Evolutionary conservation across 2,329 filamentous ascomycete species (phyloP), one percentile per base, ranked within the genome.

Genomic region (Sclerotiophoma versabilis): DNA sequence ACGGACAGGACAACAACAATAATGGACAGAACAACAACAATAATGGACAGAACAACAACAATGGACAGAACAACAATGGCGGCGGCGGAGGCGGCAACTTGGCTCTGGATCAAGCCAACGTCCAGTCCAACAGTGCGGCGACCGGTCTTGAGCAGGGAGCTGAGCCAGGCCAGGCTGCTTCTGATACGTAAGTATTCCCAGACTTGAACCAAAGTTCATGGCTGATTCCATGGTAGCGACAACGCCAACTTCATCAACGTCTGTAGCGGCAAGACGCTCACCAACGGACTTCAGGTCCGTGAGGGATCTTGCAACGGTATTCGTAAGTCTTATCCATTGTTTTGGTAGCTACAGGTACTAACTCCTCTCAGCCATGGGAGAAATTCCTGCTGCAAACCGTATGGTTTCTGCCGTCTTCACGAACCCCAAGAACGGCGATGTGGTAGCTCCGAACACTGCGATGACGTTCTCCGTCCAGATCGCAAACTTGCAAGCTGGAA

Each of bases 201-300:
- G 9, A 23, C 9, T 5, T 20, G 10, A 34, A 2, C 9, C 6
- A 12, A 20, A 17, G 4, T 2, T 17, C 8, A n/a, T 17, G 17
- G 17, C 57, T 65, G 29, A 64, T 26, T 20, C 15, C 5, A 26
- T 27, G 11, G 10, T 42, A 82, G 79, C 33, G 79, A 83, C 54
- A 44, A 70, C 17, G 77, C 77, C 67, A 85, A 85, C 74, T 85
- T 85, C 70, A 85, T 85, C 77, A 85, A 85, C 75, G 82, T 85
- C 71, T 86, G 84, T 65, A 66, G 74, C 5, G 82, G 81, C 56
- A 79, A 82, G 67, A 79, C 76, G 3, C 64, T 82, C 50, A 86
- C 83, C 57, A 84, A 86, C 59, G 84, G 83, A 57, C 72, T 75
- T 5, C 83, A 85, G 60, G 70, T 77, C 57, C 70, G 74, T 32